Evolutionary conservation across 1,284 basidiomycete species (phyloP).

Genomic region (Trichosporon coremiiforme): DNA sequence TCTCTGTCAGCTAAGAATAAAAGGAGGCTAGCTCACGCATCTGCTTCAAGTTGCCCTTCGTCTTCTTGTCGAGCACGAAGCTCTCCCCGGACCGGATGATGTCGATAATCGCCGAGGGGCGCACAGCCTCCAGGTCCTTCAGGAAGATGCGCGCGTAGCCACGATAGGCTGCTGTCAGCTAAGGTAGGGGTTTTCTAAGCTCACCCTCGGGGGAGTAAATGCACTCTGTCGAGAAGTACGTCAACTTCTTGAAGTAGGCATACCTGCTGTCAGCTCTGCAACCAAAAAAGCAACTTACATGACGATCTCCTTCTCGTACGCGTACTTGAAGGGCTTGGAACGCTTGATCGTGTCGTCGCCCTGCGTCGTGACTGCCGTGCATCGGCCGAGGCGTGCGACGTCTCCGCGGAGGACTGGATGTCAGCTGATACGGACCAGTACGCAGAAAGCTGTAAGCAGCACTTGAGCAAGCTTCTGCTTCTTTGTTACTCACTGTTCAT

Average conservation of each 20-base stretch:
- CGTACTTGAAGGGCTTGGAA: slow-evolving; percentile 98
- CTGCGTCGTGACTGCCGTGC: slow-evolving; percentile 90
- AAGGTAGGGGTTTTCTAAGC: slow-evolving; percentile 1
- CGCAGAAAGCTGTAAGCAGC: not conserved
- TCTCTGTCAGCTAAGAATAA: slow-evolving; percentile 23
- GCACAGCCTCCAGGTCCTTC: slow-evolving; percentile 90
- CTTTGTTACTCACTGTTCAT: slow-evolving; percentile 81
- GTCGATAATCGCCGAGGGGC: slow-evolving; percentile 93
- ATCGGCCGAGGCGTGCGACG: slow-evolving; percentile 88
- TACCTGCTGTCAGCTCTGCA: slow-evolving; percentile 66
- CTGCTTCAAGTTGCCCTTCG: slow-evolving; percentile 72
- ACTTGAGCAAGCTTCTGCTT: no score
- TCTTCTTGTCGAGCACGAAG: slow-evolving; percentile 75
- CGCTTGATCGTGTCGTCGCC: slow-evolving; percentile 93
- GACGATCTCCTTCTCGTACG: slow-evolving; percentile 99
- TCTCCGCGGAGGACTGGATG: slow-evolving; percentile 89
- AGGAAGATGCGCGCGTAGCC: slow-evolving; percentile 92
- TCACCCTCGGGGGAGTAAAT: slow-evolving; percentile 88
- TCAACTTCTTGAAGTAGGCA: slow-evolving; percentile 96
- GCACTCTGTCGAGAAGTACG: slow-evolving; percentile 99
- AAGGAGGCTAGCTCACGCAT: slow-evolving; percentile 65
- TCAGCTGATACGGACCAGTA: slow-evolving; percentile 7
- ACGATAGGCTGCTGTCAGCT: slow-evolving; percentile 70
- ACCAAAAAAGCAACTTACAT: slow-evolving; percentile 65
- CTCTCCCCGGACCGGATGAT: slow-evolving; percentile 95